Evolutionary conservation across 148 eudicot species (phyloP), one percentile per base, ranked within the genome.

Genomic region (Rhododendron vialii): DNA sequence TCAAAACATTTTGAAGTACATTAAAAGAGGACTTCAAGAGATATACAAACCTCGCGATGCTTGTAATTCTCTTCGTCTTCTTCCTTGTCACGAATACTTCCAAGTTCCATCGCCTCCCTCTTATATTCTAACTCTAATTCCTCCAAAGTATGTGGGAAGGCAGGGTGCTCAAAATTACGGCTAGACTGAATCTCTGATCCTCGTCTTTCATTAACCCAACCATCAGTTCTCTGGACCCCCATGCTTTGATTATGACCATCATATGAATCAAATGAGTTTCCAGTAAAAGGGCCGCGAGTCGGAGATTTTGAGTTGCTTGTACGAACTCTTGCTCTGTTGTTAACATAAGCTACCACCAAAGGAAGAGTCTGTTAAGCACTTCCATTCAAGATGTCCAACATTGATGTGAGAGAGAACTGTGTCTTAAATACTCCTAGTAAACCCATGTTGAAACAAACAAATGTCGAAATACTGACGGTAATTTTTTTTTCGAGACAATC

Each of bases 281-380:
- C 95, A 80, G 87, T 43, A 86, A 91, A 92, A 76, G 96, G 86
- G 75, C 85, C 88, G 79, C 91, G 96, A 82, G 90, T 88, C n/a
- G 99, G 99, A 88, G 99, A 98, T 89, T 90, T 96, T 83, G 98
- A 98, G 89, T 81, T 92, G 90, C 96, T 94, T 90, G 99, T 88
- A 80, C 88, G 94, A 85, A 92, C 92, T 90, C 94, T 91, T 65
- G 92, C 96, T 90, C 99, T 98, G 87, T 93, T 95, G 92, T 83
- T 93, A 93, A 91, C 96, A 93, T 94, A 95, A 95, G 96, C 99
- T 98, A 95, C 98, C 99, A 95, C 87, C 92, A 94, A 94, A 95
- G 89, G 92, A 94, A 94, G 92, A 93, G 84, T 85, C 89, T 90
- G 93, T 95, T 94, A 94, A 95, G 93, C 92, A 90, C 91, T 90